These are phyloP conservation scores for Xylaria venustula DNA, from an alignment of 495 filamentous ascomycete species.

Conservation along the genomic window DNA sequence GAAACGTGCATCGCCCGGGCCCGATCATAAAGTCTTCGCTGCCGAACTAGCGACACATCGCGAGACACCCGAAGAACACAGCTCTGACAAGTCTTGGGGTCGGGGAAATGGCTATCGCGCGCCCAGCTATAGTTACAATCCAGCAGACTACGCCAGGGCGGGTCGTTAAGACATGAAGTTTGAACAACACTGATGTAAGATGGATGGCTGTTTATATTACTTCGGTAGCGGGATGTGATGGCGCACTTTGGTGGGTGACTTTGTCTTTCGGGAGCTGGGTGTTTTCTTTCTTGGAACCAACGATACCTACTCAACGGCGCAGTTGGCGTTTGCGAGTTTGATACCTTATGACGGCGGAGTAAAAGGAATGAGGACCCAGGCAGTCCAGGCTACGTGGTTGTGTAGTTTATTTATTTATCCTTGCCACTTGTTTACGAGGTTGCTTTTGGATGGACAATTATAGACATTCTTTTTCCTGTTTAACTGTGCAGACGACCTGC, in stretches of 20 bases:
- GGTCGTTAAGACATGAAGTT: slow-evolving; percentile 3
- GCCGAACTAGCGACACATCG: slow-evolving; percentile 35
- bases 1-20: slow-evolving; percentile 31
- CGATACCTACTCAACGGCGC: neutral
- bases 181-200: neutral
- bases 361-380: neutral
- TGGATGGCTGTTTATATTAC: neutral
- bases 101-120: slow-evolving; percentile 15
- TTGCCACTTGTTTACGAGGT: no score
- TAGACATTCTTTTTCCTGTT: neutral
- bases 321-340: slow-evolving; percentile 1
- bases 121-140: slow-evolving; percentile 40
- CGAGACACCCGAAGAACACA: slow-evolving; percentile 42
- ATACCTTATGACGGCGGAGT: neutral
- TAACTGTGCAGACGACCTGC: neutral
- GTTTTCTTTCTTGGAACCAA: neutral
- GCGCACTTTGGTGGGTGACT: neutral
- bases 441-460: neutral
- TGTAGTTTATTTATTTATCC: no score
- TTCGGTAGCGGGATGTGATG: neutral
- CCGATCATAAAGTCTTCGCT: slow-evolving; percentile 37
- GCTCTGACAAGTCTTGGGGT: slow-evolving; percentile 19
- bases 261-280: neutral
- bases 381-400: neutral
- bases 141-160: slow-evolving; percentile 41